Conservation (phyloP, 176 grass and related monocot genomes). For the Areca catechu region DNA sequence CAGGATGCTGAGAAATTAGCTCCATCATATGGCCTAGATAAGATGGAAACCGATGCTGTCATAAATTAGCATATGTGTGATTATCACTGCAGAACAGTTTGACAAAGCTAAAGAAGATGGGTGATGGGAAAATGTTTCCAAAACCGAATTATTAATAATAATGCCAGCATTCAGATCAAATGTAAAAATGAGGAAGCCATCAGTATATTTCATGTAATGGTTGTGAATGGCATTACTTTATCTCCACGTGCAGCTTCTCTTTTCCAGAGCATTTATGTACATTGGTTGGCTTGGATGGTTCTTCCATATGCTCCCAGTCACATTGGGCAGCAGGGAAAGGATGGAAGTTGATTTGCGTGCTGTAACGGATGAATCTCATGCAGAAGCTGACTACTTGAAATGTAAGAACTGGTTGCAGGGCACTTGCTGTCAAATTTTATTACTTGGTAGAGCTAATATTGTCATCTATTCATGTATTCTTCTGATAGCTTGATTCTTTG, state of each 20-base stretch:
- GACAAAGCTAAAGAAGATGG: constrained; percentile 6
- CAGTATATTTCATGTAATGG: not conserved
- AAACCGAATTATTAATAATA: not conserved
- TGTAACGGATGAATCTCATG: no score
- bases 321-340: not conserved
- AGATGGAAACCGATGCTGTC: not conserved
- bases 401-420: no score
- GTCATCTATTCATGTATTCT: no score
- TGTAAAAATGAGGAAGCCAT: constrained; percentile 14
- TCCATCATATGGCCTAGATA: not conserved
- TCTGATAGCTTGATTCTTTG: no score
- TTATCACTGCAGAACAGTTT: constrained; percentile 12
- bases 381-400: no score
- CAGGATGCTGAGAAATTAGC: constrained; percentile 5
- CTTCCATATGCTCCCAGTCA: constrained; percentile 13
- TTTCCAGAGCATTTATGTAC: constrained; percentile 9
- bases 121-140: constrained; percentile 7
- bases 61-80: constrained; percentile 4
- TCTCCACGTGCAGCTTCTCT: not conserved
- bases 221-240: not conserved
- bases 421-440: no score
- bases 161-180: constrained; percentile 1
- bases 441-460: no score
- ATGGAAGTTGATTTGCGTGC: not conserved
- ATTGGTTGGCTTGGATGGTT: constrained; percentile 1